Evolutionary conservation across 441 rosid genomes (phyloP).

Genomic region (Eruca vesicaria): DNA sequence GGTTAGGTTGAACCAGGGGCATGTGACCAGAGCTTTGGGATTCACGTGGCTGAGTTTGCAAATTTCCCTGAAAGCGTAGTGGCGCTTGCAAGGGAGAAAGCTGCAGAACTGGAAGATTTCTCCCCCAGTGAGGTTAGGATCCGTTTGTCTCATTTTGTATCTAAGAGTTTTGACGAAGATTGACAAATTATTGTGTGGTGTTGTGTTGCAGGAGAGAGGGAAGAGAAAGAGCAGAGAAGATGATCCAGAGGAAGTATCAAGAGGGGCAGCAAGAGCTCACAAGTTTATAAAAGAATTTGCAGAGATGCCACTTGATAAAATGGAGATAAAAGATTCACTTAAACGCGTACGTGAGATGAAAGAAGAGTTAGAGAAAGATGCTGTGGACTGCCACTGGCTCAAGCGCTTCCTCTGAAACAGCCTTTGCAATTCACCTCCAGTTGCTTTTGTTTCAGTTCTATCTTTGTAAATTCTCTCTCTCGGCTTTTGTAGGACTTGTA

Average conservation of each 20-base stretch:
- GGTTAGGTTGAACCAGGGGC: constrained; percentile 88
- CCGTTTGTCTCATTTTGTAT: not conserved
- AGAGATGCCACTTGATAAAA: constrained; percentile 79
- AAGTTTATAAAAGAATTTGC: constrained; percentile 54
- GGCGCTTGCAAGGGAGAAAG: constrained; percentile 92
- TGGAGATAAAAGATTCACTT: constrained; percentile 79
- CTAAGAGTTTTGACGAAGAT: not conserved
- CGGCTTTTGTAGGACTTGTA: not conserved
- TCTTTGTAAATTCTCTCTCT: constrained; percentile 5
- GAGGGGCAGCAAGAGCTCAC: constrained; percentile 38
- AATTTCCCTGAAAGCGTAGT: constrained; percentile 97
- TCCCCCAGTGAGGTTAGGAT: constrained; percentile 64
- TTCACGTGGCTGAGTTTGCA: constrained; percentile 98
- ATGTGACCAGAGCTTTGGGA: constrained; percentile 99
- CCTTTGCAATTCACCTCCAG: not conserved
- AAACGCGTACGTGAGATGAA: constrained; percentile 55
- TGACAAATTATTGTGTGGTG: not conserved
- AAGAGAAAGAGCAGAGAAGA: constrained; percentile 65
- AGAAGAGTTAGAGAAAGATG: constrained; percentile 68
- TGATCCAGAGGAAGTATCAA: constrained; percentile 56
- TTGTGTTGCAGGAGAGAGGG: constrained; percentile 52
- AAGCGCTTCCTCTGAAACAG: constrained; percentile 51
- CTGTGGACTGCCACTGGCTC: constrained; percentile 66
- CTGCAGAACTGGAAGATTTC: constrained; percentile 96
- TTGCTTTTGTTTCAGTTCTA: not conserved